These are phyloP conservation scores for Mimosa bimucronata DNA, from an alignment of 306 rosid species.

Conservation along the genomic window DNA sequence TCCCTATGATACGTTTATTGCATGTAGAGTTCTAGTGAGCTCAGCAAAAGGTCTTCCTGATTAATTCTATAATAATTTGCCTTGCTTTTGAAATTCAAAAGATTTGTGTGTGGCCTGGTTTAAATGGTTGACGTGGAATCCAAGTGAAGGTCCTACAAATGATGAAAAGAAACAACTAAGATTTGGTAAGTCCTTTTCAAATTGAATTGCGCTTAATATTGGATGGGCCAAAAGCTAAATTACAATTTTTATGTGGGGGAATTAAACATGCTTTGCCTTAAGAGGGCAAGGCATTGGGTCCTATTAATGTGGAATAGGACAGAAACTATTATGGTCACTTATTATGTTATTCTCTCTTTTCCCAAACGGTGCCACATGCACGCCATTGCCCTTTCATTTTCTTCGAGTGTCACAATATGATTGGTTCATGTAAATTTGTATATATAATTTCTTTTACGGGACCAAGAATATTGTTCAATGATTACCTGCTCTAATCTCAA, in stretches of 20 bases:
- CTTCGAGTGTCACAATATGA: not conserved
- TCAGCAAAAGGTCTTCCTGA: not conserved
- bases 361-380: constrained; percentile 43
- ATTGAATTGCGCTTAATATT: constrained; percentile 12
- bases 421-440: not conserved
- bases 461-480: not conserved
- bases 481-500: no score
- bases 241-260: not conserved
- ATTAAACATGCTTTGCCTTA: constrained; percentile 40
- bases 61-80: not conserved
- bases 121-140: constrained; percentile 27
- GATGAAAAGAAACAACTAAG: constrained; percentile 32
- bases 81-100: not conserved
- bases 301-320: constrained; percentile 46
- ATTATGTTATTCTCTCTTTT: constrained; percentile 38
- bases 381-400: constrained; percentile 2
- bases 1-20: no score
- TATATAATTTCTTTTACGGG: not conserved
- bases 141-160: constrained; percentile 26
- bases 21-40: not conserved
- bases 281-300: constrained; percentile 42
- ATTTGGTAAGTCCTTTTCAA: constrained; percentile 23
- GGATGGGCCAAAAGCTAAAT: not conserved
- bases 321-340: constrained; percentile 50
- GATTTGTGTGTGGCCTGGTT: not conserved